Conservation (phyloP, 768 basidiomycete genomes). For the Psilocybe cyanescens region DNA sequence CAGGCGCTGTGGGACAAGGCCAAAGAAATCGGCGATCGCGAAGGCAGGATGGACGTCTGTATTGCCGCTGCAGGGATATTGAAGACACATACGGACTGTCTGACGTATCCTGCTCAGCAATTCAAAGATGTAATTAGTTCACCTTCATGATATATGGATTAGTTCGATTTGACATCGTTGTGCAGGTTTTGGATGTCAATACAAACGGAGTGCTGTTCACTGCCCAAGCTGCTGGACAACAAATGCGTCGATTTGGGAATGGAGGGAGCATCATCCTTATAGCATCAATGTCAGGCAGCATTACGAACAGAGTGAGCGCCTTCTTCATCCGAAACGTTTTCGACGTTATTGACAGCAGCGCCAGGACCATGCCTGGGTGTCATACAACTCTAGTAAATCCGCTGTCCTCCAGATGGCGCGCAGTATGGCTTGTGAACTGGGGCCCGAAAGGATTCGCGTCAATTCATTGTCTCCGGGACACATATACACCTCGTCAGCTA, state of each 20-base stretch:
- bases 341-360: neutral
- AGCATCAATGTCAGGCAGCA: constrained; percentile 70
- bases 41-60: constrained; percentile 75
- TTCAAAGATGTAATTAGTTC: constrained; percentile 57
- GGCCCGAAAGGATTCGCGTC: constrained; percentile 65
- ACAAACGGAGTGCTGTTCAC: constrained; percentile 65
- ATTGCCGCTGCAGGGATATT: constrained; percentile 80
- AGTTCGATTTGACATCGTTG: neutral
- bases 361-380: constrained; percentile 75
- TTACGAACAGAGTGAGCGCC: constrained; percentile 66
- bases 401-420: constrained; percentile 82
- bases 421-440: constrained; percentile 84
- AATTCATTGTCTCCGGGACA: constrained; percentile 80
- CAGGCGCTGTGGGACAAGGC: constrained; percentile 56
- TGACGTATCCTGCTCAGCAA: constrained; percentile 66
- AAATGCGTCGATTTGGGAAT: constrained; percentile 58
- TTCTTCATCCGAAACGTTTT: neutral
- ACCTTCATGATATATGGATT: neutral
- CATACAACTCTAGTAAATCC: constrained; percentile 79
- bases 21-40: constrained; percentile 63
- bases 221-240: constrained; percentile 66
- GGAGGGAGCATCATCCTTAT: constrained; percentile 67
- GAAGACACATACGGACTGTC: constrained; percentile 59
- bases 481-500: constrained; percentile 67
- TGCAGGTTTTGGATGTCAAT: constrained; percentile 70